Evolutionary conservation across 2,329 filamentous ascomycete genomes (phyloP).

Genomic region (Monosporascus sp.): DNA sequence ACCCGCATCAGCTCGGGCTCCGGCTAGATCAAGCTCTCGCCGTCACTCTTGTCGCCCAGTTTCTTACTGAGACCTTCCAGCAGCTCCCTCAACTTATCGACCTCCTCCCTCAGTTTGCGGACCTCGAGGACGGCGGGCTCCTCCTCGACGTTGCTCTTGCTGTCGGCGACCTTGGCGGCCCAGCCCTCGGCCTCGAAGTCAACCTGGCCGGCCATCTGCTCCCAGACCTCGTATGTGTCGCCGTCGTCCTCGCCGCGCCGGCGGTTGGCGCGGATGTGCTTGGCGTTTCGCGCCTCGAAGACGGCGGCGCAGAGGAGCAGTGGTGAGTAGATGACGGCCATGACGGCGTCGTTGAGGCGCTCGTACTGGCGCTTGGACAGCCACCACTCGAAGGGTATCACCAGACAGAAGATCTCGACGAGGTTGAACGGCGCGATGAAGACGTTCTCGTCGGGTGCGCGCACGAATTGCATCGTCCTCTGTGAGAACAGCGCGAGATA

Average conservation of each 20-base stretch:
- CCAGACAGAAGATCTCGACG: constrained; percentile 75
- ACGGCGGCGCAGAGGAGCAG: constrained; percentile 73
- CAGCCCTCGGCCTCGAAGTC: constrained; percentile 83
- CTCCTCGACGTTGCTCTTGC: constrained; percentile 74
- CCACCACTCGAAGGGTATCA: constrained; percentile 93
- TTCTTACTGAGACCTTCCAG: constrained; percentile 26
- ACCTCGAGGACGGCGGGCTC: constrained; percentile 72
- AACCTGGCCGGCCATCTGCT: constrained; percentile 66
- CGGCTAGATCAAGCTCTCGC: constrained; percentile 11
- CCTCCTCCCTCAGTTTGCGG: constrained; percentile 51
- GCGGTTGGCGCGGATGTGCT: constrained; percentile 66
- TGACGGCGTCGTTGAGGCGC: constrained; percentile 79
- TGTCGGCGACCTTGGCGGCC: constrained; percentile 71
- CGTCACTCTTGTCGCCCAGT: constrained; percentile 11
- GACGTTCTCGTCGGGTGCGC: constrained; percentile 95
- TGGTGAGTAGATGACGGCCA: constrained; percentile 81
- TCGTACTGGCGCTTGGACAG: constrained; percentile 70
- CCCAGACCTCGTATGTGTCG: constrained; percentile 87
- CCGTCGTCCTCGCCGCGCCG: constrained; percentile 82
- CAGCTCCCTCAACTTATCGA: constrained; percentile 51
- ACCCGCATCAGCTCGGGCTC: not conserved
- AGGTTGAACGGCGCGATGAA: constrained; percentile 96
- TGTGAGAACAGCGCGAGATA: constrained; percentile 90
- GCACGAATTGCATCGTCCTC: constrained; percentile 95
- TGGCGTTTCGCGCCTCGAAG: constrained; percentile 62